Evolutionary conservation across 345 rosid genomes (phyloP), one percentile per base, ranked within the genome.

Genomic region (Eucalyptus marginata): DNA sequence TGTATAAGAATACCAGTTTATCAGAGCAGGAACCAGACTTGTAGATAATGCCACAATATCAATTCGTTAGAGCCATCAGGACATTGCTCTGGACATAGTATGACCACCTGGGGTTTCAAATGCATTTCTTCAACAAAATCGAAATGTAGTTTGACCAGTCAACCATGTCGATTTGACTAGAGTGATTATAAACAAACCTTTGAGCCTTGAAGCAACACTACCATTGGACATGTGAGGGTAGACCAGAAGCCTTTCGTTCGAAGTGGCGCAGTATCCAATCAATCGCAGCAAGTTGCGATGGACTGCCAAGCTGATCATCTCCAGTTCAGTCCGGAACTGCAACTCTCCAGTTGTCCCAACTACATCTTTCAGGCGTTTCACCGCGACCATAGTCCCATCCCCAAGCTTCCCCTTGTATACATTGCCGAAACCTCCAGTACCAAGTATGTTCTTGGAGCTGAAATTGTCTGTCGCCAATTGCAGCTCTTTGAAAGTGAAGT

Each of bases 151-250:
- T 3, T 43, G 25, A 43, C 81, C 81, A 33, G 44, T 33, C 81
- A 71, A 71, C 13, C 20, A 18, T 7, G 13, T 71, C 81, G 13
- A 31, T n/a, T 50, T 80, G 24, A 27, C 29, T 31, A 43, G 59
- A 86, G 20, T 71, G 91, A 59, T 59, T 8, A 89, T 81, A 90
- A 7, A 93, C 95, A 86, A 76, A 97, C 99, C 96, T 96, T 95
- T 94, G 64, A 97, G 99, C 92, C 99, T 93, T 66, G 96, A 95
- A 52, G 99, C 99, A 62, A 97, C 98, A 58, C 99, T 97, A 91
- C 99, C 99, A 87, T 96, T 97, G 51, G 98, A 92, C 99, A 97
- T 97, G 92, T 95, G 95, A 43, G 99, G 99, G 83, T 97, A 97
- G 11, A 97, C 98, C 89, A 97, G 96, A 90, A 97, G 96, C 89